Percentiles rank a stretch among this genome's conserved stretches.
phyloP scores from a whole-genome alignment of 306 rosid genomes.

The Nissolia schottii region DNA sequence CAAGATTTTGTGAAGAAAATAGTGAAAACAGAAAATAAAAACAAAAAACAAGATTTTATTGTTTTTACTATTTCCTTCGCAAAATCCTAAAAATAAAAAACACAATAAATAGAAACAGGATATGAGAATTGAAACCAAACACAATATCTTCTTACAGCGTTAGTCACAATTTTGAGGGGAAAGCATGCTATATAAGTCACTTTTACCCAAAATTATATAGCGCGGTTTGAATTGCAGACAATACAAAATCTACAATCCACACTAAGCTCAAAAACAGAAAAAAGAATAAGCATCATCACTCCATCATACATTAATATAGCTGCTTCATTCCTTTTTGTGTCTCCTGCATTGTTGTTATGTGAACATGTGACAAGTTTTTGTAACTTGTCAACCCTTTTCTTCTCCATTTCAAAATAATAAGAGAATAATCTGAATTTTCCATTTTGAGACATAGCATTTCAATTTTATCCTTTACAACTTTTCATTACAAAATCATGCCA shows the following conservation, averaged over 20 bases:
- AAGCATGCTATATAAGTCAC: not conserved
- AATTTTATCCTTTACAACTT: constrained; percentile 10
- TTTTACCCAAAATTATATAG: not conserved
- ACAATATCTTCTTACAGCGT: not conserved
- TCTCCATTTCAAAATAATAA: not conserved
- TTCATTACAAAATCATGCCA: constrained; percentile 15
- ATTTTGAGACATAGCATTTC: constrained; percentile 16
- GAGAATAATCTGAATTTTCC: constrained; percentile 13
- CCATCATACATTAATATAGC: constrained; percentile 16
- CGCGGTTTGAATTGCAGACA: constrained; percentile 1
- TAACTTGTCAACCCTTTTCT: constrained; percentile 13
- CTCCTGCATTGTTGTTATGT: not conserved
- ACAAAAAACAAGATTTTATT: no score
- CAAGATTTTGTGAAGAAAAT: no score
- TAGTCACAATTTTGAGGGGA: not conserved
- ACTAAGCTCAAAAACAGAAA: constrained; percentile 8
- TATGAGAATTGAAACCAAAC: no score
- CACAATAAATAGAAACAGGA: no score
- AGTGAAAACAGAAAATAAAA: no score
- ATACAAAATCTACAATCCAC: not conserved
- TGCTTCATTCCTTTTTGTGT: constrained; percentile 13
- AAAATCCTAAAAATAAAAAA: no score
- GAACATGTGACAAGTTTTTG: constrained; percentile 15
- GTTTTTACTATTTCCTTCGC: no score
- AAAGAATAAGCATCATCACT: constrained; percentile 11